Conservation (phyloP, 2,329 filamentous ascomycete genomes). For the Atkinsonella hypoxylon region DNA sequence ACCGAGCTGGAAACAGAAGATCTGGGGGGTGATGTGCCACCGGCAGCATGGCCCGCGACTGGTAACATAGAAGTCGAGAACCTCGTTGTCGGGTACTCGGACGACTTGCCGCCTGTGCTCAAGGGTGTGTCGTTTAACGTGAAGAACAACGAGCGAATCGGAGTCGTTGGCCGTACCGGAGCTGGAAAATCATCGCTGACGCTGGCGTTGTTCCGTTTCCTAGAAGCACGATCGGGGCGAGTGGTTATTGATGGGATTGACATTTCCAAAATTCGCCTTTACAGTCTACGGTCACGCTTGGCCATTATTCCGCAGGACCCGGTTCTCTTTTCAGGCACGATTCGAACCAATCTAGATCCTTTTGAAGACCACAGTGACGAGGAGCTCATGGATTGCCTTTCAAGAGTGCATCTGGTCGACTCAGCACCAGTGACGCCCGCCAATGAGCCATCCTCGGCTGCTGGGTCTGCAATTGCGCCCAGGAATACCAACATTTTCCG, state of each 20-base stretch:
- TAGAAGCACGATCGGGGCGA: conserved; percentile 53
- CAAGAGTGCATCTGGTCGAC: conserved; percentile 55
- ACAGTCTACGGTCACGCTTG: conserved; percentile 59
- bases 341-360: conserved; percentile 66
- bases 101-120: conserved; percentile 58
- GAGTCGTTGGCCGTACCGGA: conserved; percentile 68
- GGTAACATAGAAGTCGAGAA: conserved; percentile 63
- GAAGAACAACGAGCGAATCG: conserved; percentile 55
- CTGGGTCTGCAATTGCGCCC: conserved; percentile 18
- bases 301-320: conserved; percentile 76
- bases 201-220: conserved; percentile 64
- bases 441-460: conserved; percentile 26
- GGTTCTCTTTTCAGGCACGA: conserved; percentile 67
- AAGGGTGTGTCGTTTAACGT: conserved; percentile 57
- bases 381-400: conserved; percentile 57
- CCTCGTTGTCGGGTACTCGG: conserved; percentile 60
- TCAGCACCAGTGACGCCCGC: conserved; percentile 27
- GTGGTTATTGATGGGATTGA: conserved; percentile 64
- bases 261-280: conserved; percentile 58
- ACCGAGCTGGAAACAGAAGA: conserved; percentile 55
- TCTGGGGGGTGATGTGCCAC: conserved; percentile 46
- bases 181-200: conserved; percentile 69
- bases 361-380: conserved; percentile 58
- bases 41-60: conserved; percentile 63
- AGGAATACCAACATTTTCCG: conserved; percentile 55